Evolutionary conservation across 371 early-diverging fungal species (phyloP).

Genomic region (Quaeritorhiza haematococci): DNA sequence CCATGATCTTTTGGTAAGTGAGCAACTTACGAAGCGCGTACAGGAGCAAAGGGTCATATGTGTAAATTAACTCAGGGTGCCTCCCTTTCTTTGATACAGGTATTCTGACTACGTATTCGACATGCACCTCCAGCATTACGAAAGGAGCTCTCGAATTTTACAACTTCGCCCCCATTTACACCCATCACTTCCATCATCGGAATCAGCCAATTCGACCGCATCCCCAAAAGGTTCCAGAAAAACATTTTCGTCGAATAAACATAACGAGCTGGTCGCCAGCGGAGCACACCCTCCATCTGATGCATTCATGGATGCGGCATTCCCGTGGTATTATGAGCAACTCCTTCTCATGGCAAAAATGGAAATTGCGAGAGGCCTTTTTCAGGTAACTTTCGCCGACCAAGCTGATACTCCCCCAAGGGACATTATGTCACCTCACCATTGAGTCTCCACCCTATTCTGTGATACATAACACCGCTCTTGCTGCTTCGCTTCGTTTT

Average conservation of each 20-base stretch:
- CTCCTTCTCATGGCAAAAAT: no score
- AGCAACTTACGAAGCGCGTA: neutral
- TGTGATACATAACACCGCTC: neutral
- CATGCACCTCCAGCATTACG: constrained; percentile 7
- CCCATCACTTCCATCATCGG: neutral
- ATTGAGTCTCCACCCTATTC: no score
- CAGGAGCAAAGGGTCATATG: no score
- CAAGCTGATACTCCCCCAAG: no score
- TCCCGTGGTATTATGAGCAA: no score
- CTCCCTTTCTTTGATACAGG: no score
- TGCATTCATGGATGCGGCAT: neutral
- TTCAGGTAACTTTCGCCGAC: no score
- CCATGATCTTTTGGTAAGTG: constrained; percentile 60
- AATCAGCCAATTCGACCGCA: no score
- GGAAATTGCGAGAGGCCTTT: no score
- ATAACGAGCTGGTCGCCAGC: neutral
- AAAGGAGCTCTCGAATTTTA: neutral
- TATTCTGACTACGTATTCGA: constrained; percentile 8
- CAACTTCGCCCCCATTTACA: neutral
- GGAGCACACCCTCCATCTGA: neutral
- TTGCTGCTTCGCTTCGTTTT: neutral
- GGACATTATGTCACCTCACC: no score
- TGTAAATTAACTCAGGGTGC: no score
- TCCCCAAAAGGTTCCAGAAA: no score
- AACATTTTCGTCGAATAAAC: neutral